Base-by-base conservation (phyloP, 495 filamentous ascomycete species). In the Staphylotrichum tortipilum region DNA sequence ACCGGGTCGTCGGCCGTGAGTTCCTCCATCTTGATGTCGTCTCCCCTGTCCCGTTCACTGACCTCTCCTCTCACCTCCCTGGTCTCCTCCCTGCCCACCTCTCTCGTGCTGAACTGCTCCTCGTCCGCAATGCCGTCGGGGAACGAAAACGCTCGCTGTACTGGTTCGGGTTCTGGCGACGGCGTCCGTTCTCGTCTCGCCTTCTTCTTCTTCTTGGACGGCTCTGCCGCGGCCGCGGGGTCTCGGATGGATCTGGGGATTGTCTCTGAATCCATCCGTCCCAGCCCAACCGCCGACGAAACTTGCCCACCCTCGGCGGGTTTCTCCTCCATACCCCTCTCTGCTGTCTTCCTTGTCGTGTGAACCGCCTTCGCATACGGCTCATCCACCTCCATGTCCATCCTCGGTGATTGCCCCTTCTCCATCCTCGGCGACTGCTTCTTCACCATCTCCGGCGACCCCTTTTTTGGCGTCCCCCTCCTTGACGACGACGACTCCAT, bases 81-180 rank as follows among this genome's bases (percentile, higher is more conserved):
- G n/a, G n/a, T n/a, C n/a, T n/a, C n/a, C n/a, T n/a, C n/a, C n/a
- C n/a, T n/a, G n/a, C n/a, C n/a, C n/a, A 45, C 30, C 19, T 55
- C 56, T 26, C 61, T 44, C 0, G 55, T 62, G 15, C 6, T 53
- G 44, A 66, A 66, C n/a, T 55, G 57, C 40, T 65, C 64, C 33
- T 66, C 64, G 34, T 66, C 64, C 14, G 64, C 61, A 44, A 66
- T 66, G 54, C 65, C 61, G 40, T 66, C 64, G 4, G 64, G 64
- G 55, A 66, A 66, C 1, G 64, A 66, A 8, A 66, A 66, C 11
- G 57, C 41, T 12, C 64, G 59, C 21, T 61, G 57, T 14, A 61
- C 53, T 35, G 53, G 58, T 10, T 55, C 44, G 8, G 53, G 58
- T 10, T 55, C 44, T 10, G 63, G 64, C 15, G 64, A 65, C 7